Evolutionary conservation across 768 basidiomycete species (phyloP), one percentile per base, ranked within the genome.

Genomic region (Lactarius psammicola): DNA sequence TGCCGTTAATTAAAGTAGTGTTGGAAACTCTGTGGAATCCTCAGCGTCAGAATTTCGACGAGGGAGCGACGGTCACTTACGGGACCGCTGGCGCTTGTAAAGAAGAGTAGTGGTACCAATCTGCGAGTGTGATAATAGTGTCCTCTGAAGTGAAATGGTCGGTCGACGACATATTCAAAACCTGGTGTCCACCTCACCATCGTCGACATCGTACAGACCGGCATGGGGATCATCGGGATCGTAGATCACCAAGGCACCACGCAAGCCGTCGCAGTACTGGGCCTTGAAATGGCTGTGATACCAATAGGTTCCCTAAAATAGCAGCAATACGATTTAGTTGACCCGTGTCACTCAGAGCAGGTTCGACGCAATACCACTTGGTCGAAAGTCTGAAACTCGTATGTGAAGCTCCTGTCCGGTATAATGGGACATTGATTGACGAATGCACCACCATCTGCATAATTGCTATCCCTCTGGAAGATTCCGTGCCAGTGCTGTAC

Each of bases 401-500:
- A 83, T 23, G 74, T 61, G 73, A 82, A 84, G 1, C 78, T 76
- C 46, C 80, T 42, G 0, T 71, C 69, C 0, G 80, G 74, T 1
- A 75, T 67, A 51, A 83, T 81, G 1, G 83, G 82, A 68, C 83
- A 83, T 65, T 84, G 82, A 17, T 68, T 78, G 2, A 80, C 73
- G 26, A 72, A 74, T 1, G 74, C 69, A 2, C 73, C 66, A 11
- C 84, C 84, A 61, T 85, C 84, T 0, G 75, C 79, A 72, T 74
- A 81, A 62, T 77, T 81, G 2, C 78, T 78, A 4, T 69, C 64
- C 0, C 69, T 68, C 69, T 84, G 82, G 55, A 73, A 77, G 46
- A 85, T 67, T 0, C 84, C 84, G 68, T 85, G 84, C 83, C 82
- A 85, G 68, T 85, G 84, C 84, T 85, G 56, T 3, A 56, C 4